A percentile compares a stretch with the other conserved stretches of the same genome.
Conservation (phyloP, 352 stramenopile species). For the Phytophthora hybrid region DNA sequence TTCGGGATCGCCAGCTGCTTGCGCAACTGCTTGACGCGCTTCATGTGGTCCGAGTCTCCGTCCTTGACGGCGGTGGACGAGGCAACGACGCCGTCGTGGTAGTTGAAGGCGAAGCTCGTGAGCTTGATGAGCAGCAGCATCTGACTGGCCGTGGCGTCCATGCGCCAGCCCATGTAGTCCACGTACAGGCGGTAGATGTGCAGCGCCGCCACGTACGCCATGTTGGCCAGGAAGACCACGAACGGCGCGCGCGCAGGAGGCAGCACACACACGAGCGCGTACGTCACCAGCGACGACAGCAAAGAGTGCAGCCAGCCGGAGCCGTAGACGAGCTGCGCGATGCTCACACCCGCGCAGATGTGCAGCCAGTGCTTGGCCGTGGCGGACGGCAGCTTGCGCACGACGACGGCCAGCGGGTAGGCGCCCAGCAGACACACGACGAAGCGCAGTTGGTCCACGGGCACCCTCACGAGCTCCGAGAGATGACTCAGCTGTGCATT, state of each 20-base stretch:
- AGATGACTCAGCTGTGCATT: conserved; percentile 59
- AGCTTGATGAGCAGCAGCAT: conserved; percentile 98
- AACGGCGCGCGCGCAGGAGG: conserved; percentile 66
- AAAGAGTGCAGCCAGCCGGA: conserved; percentile 96
- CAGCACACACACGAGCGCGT: conserved; percentile 54
- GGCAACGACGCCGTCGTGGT: conserved; percentile 93
- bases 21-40: conserved; percentile 40
- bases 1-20: conserved; percentile 77
- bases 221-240: conserved; percentile 95
- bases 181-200: conserved; percentile 97
- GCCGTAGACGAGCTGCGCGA: conserved; percentile 95
- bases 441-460: conserved; percentile 81
- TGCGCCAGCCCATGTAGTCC: conserved; percentile 94
- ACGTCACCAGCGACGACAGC: conserved; percentile 91
- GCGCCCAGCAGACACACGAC: conserved; percentile 93
- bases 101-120: conserved; percentile 98
- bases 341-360: conserved; percentile 90
- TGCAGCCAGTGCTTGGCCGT: conserved; percentile 94
- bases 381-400: conserved; percentile 85
- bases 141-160: conserved; percentile 90
- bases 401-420: conserved; percentile 92
- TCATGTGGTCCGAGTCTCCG: conserved; percentile 27
- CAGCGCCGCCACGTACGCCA: conserved; percentile 92
- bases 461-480: conserved; percentile 50
- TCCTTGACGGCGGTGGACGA: conserved; percentile 36